Evolutionary conservation across 257 asterid genomes (phyloP).

Genomic region (Orobanche coerulescens): DNA sequence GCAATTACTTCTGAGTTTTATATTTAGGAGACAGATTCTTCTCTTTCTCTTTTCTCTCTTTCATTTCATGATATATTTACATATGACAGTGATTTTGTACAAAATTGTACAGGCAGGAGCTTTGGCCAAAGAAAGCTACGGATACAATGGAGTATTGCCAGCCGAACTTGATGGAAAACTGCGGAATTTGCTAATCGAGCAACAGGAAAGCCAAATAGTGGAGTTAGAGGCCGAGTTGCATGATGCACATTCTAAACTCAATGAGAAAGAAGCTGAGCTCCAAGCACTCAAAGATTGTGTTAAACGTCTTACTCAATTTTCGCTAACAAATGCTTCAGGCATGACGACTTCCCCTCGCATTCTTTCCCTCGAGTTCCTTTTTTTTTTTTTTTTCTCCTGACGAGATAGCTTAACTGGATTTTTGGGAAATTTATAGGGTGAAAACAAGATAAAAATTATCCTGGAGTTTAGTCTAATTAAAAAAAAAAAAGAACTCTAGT

Average conservation of each 20-base stretch:
- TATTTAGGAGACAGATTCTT: too few relatives aligned
- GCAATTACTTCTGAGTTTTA: too few relatives aligned
- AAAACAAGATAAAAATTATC: neutral
- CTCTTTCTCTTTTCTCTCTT: too few relatives aligned
- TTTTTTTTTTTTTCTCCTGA: neutral
- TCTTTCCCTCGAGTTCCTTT: neutral
- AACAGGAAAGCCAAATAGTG: constrained; percentile 53
- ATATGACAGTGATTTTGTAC: too few relatives aligned
- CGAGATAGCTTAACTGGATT: neutral
- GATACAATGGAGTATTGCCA: constrained; percentile 39
- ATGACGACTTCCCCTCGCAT: neutral
- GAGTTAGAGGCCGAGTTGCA: constrained; percentile 52
- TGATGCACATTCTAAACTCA: constrained; percentile 46
- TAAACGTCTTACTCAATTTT: constrained; percentile 52
- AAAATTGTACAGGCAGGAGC: constrained; percentile 32
- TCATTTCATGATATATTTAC: too few relatives aligned
- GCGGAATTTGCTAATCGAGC: constrained; percentile 53
- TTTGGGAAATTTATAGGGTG: too few relatives aligned
- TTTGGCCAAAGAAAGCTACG: constrained; percentile 24
- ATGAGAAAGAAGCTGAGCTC: constrained; percentile 64
- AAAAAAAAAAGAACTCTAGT: neutral
- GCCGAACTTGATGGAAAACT: constrained; percentile 56
- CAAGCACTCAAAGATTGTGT: constrained; percentile 70
- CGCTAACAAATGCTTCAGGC: constrained; percentile 35
- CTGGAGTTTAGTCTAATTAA: neutral